A percentile compares a stretch with the other conserved stretches of the same genome.
These are phyloP conservation scores for Liquidambar formosana DNA, from an alignment of 164 flowering plant genomes.

Conservation along the genomic window DNA sequence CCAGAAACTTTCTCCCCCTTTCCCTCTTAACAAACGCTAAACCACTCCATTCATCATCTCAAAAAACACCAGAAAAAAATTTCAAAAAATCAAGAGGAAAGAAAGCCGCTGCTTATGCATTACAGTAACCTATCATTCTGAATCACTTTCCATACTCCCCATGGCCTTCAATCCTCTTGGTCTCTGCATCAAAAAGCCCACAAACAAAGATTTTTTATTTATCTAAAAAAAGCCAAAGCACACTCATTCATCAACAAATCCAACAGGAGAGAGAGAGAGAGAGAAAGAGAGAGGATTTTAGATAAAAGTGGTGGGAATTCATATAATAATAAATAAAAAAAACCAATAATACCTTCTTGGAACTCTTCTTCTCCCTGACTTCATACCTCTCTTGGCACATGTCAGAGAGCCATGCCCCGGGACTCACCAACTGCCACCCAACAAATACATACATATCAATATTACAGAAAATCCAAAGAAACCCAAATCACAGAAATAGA, in stretches of 20 bases:
- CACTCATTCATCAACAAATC: not conserved
- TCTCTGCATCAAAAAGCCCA: slow-evolving; percentile 32
- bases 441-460: not conserved
- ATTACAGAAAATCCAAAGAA: not conserved
- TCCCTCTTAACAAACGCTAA: no score
- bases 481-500: not conserved
- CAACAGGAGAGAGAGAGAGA: not conserved
- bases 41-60: no score
- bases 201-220: not conserved
- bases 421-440: slow-evolving; percentile 41
- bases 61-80: no score
- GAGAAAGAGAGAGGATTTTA: not conserved
- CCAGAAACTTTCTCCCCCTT: no score
- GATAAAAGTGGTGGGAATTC: not conserved
- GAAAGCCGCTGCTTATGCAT: no score
- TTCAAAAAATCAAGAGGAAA: no score
- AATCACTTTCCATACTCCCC: slow-evolving; percentile 50
- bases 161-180: slow-evolving; percentile 53
- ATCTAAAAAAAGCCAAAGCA: not conserved
- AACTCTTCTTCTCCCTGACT: slow-evolving; percentile 82
- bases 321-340: not conserved
- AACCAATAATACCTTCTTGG: slow-evolving; percentile 55
- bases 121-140: slow-evolving; percentile 27
- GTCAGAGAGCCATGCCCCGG: slow-evolving; percentile 79
- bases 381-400: slow-evolving; percentile 73